A percentile compares a stretch with the other conserved stretches of the same genome.
These are phyloP conservation scores for Penicillium flavigenum DNA, from an alignment of 495 filamentous ascomycete genomes.

Conservation along the genomic window DNA sequence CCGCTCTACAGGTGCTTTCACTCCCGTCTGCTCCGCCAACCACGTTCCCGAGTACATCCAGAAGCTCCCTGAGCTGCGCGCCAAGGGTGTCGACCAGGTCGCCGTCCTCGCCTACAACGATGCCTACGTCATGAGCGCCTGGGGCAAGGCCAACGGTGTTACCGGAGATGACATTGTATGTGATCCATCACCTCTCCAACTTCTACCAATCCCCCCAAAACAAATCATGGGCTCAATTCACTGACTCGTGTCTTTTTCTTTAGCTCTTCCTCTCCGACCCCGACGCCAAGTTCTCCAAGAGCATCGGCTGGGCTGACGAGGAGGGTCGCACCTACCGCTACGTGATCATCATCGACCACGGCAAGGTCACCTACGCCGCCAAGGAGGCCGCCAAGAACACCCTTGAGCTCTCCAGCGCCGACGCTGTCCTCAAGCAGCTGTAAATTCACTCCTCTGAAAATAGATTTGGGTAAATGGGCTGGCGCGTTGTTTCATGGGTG, in stretches of 20 bases:
- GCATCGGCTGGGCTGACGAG: slow-evolving; percentile 76
- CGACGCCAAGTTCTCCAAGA: slow-evolving; percentile 73
- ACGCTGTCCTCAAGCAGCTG: slow-evolving; percentile 32
- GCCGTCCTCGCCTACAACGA: slow-evolving; percentile 89
- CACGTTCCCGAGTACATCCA: slow-evolving; percentile 86
- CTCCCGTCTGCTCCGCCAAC: slow-evolving; percentile 82
- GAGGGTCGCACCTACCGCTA: slow-evolving; percentile 76
- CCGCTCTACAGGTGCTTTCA: slow-evolving; percentile 70
- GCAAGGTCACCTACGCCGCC: slow-evolving; percentile 85
- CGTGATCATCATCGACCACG: slow-evolving; percentile 85
- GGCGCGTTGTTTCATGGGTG: slow-evolving; percentile 17
- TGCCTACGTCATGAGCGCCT: slow-evolving; percentile 89
- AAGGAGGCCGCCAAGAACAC: slow-evolving; percentile 70
- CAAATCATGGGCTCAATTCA: slow-evolving; percentile 1
- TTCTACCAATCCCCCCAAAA: not conserved
- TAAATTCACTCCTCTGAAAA: slow-evolving; percentile 12
- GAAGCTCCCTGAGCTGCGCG: slow-evolving; percentile 68
- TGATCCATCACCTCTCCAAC: not conserved
- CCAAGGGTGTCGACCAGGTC: slow-evolving; percentile 83
- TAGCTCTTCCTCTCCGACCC: slow-evolving; percentile 86
- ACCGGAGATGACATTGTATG: slow-evolving; percentile 76
- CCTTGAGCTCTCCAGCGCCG: slow-evolving; percentile 49
- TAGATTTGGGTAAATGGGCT: slow-evolving; percentile 9
- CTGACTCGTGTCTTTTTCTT: slow-evolving; percentile 8
- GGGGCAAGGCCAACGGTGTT: slow-evolving; percentile 90